Percentiles rank a stretch among this genome's conserved stretches.
Evolutionary conservation across 129 eudicot genomes (phyloP).

Genomic region (Flaveria brownii): DNA sequence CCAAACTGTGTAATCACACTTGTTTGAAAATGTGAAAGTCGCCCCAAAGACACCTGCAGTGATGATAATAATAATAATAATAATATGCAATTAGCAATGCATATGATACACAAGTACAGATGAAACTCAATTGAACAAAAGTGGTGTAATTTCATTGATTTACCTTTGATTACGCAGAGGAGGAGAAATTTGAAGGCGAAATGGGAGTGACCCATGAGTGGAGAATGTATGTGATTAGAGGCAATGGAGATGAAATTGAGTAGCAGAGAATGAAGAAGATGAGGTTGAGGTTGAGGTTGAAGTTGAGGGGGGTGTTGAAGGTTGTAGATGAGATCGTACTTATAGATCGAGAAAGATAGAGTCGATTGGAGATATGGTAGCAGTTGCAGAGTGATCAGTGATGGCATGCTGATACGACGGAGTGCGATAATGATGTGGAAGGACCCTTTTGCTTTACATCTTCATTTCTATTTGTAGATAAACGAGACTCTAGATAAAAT

Average conservation of each 20-base stretch:
- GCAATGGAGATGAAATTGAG: not conserved
- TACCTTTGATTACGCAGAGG: slow-evolving; percentile 28
- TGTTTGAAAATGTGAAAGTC: slow-evolving; percentile 61
- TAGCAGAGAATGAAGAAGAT: not conserved
- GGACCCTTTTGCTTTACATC: slow-evolving; percentile 10
- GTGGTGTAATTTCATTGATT: not conserved
- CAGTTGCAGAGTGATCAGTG: slow-evolving; percentile 31
- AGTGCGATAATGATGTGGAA: slow-evolving; percentile 45
- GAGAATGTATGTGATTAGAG: not conserved
- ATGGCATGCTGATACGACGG: slow-evolving; percentile 34
- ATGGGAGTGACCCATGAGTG: slow-evolving; percentile 21
- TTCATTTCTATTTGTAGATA: slow-evolving; percentile 29
- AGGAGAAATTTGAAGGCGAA: slow-evolving; percentile 17
- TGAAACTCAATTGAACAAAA: not conserved
- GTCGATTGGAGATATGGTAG: not conserved
- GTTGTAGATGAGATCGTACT: slow-evolving; percentile 10
- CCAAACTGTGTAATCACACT: slow-evolving; percentile 63
- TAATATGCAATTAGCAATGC: slow-evolving; percentile 18
- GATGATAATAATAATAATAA: not conserved
- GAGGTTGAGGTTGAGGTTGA: not conserved
- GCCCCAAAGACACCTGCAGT: slow-evolving; percentile 42
- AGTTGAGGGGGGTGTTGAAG: slow-evolving; percentile 14
- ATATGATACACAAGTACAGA: not conserved
- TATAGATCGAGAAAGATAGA: slow-evolving; percentile 3
- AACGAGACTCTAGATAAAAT: not conserved